Conservation (phyloP, 257 asterid genomes). For the Primulina tabacum region DNA sequence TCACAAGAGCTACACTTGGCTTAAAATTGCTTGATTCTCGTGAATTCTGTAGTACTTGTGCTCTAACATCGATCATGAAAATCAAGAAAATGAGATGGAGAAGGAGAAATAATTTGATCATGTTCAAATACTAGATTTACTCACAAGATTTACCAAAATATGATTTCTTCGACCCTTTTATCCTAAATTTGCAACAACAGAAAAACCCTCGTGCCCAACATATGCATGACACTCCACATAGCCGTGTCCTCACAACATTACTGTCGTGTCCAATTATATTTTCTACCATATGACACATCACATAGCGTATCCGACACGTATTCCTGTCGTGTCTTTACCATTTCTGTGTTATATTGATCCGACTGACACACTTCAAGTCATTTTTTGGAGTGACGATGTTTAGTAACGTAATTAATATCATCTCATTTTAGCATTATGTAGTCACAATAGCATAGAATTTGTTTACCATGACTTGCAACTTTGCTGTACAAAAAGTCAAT, state of each 20-base stretch:
- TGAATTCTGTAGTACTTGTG: conserved; percentile 30
- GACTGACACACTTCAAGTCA: too few relatives aligned
- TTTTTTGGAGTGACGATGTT: too few relatives aligned
- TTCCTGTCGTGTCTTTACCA: not conserved
- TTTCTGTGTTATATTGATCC: not conserved
- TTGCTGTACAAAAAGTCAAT: too few relatives aligned
- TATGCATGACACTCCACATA: not conserved
- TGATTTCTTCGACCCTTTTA: not conserved
- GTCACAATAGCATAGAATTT: too few relatives aligned
- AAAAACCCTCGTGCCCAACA: not conserved
- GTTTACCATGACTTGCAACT: too few relatives aligned
- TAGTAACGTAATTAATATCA: too few relatives aligned
- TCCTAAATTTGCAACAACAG: not conserved
- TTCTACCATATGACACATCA: not conserved
- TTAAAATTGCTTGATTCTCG: conserved; percentile 42
- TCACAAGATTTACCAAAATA: not conserved
- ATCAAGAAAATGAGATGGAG: conserved; percentile 27
- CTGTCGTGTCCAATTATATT: not conserved
- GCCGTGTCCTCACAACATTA: too few relatives aligned
- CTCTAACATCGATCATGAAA: conserved; percentile 16
- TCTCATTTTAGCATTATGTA: too few relatives aligned
- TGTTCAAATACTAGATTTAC: not conserved
- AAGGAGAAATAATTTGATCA: conserved; percentile 22
- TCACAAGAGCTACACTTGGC: conserved; percentile 74
- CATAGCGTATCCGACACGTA: not conserved